A percentile compares a stretch with the other conserved stretches of the same genome.
Evolutionary conservation across 352 stramenopile species (phyloP).

Genomic region (Phytopythium chamaehyphon): DNA sequence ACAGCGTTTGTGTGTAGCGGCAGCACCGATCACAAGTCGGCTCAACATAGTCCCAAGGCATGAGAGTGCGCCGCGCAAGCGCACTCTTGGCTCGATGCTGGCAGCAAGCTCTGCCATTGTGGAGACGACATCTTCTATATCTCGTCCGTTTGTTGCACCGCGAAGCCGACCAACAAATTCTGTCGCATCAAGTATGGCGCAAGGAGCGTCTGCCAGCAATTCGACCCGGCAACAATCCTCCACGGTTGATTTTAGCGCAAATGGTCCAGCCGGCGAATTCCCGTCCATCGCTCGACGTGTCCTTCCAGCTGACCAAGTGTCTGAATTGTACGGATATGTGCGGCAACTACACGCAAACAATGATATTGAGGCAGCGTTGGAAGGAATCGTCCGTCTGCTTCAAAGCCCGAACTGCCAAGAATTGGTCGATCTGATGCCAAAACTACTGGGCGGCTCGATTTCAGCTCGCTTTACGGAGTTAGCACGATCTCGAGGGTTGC

Average conservation of each 20-base stretch:
- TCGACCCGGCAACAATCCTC: too few relatives aligned
- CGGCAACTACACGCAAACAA: slow-evolving; percentile 38
- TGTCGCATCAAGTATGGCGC: not conserved
- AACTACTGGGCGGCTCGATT: slow-evolving; percentile 48
- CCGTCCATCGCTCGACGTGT: slow-evolving; percentile 47
- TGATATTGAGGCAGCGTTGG: slow-evolving; percentile 37
- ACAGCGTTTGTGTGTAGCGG: slow-evolving; percentile 1
- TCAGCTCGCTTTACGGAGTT: slow-evolving; percentile 39
- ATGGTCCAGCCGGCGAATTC: slow-evolving; percentile 29
- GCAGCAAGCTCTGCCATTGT: slow-evolving; percentile 60
- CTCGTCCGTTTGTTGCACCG: slow-evolving; percentile 47
- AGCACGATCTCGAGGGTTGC: slow-evolving; percentile 31
- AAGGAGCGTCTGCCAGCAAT: not conserved
- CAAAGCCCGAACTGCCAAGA: slow-evolving; percentile 34
- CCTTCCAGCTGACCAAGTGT: slow-evolving; percentile 42
- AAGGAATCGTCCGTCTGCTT: slow-evolving; percentile 52
- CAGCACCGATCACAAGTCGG: slow-evolving; percentile 6
- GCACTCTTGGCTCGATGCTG: slow-evolving; percentile 49
- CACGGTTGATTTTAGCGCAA: slow-evolving; percentile 6
- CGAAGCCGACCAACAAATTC: slow-evolving; percentile 10
- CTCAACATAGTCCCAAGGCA: not conserved
- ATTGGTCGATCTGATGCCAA: slow-evolving; percentile 57
- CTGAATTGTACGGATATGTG: slow-evolving; percentile 56
- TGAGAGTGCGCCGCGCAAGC: slow-evolving; percentile 27
- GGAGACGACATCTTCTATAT: slow-evolving; percentile 60